Base-by-base conservation (phyloP, 306 rosid genomes). In the Gynostemma pentaphyllum region DNA sequence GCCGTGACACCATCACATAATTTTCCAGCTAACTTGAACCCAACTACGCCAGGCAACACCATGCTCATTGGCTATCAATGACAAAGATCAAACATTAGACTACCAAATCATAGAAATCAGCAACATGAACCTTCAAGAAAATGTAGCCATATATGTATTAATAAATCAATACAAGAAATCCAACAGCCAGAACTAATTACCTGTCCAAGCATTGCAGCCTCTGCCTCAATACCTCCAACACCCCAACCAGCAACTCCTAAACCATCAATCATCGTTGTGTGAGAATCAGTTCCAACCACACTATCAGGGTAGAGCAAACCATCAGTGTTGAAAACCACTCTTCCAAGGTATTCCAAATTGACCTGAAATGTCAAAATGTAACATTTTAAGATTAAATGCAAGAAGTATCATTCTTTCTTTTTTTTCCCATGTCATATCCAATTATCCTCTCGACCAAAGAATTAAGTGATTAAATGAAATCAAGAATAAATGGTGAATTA, bases 161-260 rank as follows among this genome's bases (percentile, higher is more conserved):
- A 13, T 22, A 15, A 23, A 45, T 18, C 16, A 14, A 64, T 32
- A 53, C 48, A 56, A 26, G 14, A 18, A 47, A 61, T 26, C 57
- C 37, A 30, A 9, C 11, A 26, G 4, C 50, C 21, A 47, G 24
- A 74, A 67, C 32, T 9, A 5, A 22, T 5, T 78, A 90, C 97
- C 95, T 90, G 89, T 45, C 97, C 95, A 72, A 90, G 97, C 97
- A 90, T 87, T 67, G 95, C 76, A 45, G 96, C 89, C 78, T 91
- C 97, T 4, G 95, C 97, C 79, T 91, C 97, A 66, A 91, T 91
- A 72, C 97, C 96, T 48, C 97, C 96, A 70, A 91, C 96, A 64
- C 96, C 95, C 96, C 96, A 91, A 36, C 97, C 96, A 67, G 97
- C 96, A 70, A 87, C 97, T 36, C 96, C 91, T 68, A 91, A 81